Evolutionary conservation across 2,329 filamentous ascomycete genomes (phyloP).

Genomic region (Arthroderma uncinatum): DNA sequence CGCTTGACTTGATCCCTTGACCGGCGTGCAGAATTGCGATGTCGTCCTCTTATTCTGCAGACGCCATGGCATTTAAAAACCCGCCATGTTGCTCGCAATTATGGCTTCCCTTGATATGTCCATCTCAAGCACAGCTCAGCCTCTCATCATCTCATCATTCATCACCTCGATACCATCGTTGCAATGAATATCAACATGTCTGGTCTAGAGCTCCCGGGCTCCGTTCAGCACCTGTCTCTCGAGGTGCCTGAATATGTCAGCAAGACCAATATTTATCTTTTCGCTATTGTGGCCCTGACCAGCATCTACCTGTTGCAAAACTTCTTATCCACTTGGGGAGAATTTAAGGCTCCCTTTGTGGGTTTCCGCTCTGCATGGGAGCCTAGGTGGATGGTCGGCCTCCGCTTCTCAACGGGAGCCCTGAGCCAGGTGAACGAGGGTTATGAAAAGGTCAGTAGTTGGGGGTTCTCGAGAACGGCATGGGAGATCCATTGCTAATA

Average conservation of each 20-base stretch:
- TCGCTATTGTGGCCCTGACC: background rate
- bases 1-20: background rate
- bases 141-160: no score
- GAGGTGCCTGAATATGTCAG: background rate
- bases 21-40: background rate
- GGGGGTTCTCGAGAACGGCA: background rate
- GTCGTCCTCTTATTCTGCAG: background rate
- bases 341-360: constrained; percentile 9
- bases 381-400: constrained; percentile 6
- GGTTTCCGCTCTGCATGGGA: constrained; percentile 6
- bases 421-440: constrained; percentile 2
- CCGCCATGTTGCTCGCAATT: background rate
- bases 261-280: background rate
- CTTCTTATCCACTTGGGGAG: background rate
- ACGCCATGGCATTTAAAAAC: background rate
- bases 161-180: background rate
- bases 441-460: background rate
- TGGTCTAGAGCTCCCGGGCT: background rate
- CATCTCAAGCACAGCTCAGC: background rate
- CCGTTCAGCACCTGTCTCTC: background rate
- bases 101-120: background rate
- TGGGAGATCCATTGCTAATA: background rate
- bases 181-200: background rate
- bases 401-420: background rate
- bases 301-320: background rate